Base-by-base conservation (phyloP, 176 grass and related monocot genomes). In the Oryza glumipatula region DNA sequence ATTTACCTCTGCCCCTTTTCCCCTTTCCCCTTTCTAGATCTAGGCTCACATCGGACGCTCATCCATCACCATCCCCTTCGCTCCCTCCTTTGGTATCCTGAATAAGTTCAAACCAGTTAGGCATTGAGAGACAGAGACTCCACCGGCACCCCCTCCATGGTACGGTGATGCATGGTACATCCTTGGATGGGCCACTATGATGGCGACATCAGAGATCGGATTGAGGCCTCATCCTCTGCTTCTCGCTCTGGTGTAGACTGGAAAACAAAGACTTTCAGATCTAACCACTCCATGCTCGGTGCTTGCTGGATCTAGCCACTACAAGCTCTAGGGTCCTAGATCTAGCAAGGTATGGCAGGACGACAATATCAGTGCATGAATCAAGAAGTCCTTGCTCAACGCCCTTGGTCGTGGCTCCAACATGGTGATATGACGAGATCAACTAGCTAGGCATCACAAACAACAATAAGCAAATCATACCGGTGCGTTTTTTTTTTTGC, bases 401-500 rank as follows among this genome's bases (percentile, higher is more conserved):
- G 30, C 30, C 30, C 30, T 32, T 32, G 2, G 19, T 1, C 6
- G 0, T 2, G 0, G 5, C 54, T 58, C 2, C 0, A 58, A 2
- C 6, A 58, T 21, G 6, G 2, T 15, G 54, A n/a, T 56, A 15
- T 52, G 54, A 14, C 4, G 15, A n/a, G 19, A 58, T 21, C 7
- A 58, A 58, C 54, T 14, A 9, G 6, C 2, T 3, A 0, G 54
- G 19, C 6, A 58, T 3, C 0, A 8, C 54, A 58, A 58, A 58
- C 1, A 6, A 9, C 7, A 4, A 58, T 0, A 21, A 58, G 19
- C 54, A 58, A 58, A 56, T 56, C 17, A 3, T n/a, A 58, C 17
- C 4, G 54, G 17, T 58, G 17, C 6, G 19, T 21, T 7, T 58
- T 58, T 2, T 58, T 3, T 21, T 58, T 3, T 21, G 6, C 2